These are phyloP conservation scores for Seiridium unicorne DNA, from an alignment of 2,329 filamentous ascomycete genomes.

Conservation along the genomic window DNA sequence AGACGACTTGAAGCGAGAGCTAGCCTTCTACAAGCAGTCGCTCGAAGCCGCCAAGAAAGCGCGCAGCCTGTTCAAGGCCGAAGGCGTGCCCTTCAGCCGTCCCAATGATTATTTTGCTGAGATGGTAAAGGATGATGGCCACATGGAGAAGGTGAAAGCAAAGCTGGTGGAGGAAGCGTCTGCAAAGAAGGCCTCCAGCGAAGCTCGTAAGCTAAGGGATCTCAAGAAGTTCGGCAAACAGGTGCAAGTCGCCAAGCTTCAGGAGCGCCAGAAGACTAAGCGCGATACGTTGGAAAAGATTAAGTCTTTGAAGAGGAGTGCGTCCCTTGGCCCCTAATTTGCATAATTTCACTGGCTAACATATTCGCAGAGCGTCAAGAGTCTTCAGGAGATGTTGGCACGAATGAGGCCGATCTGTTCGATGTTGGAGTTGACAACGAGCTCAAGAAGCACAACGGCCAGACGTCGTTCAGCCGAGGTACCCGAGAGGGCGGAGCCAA, in stretches of 20 bases:
- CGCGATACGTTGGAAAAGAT: slow-evolving; percentile 94
- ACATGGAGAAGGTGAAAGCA: slow-evolving; percentile 95
- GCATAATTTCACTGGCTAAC: neutral
- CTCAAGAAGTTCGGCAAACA: slow-evolving; percentile 99
- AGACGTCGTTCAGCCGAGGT: slow-evolving; percentile 27
- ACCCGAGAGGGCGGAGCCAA: slow-evolving; percentile 43
- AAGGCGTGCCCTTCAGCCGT: slow-evolving; percentile 81
- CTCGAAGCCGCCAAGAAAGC: slow-evolving; percentile 75
- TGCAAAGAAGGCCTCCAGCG: slow-evolving; percentile 85
- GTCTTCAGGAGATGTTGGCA: slow-evolving; percentile 57
- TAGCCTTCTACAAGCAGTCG: slow-evolving; percentile 90
- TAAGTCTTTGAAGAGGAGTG: slow-evolving; percentile 91
- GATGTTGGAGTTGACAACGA: slow-evolving; percentile 81
- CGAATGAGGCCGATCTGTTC: slow-evolving; percentile 83
- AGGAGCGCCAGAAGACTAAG: slow-evolving; percentile 92
- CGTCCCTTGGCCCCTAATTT: slow-evolving; percentile 34
- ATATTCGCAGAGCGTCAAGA: slow-evolving; percentile 73
- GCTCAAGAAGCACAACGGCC: slow-evolving; percentile 47
- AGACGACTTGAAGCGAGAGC: slow-evolving; percentile 88
- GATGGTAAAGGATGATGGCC: slow-evolving; percentile 98
- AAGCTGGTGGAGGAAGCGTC: slow-evolving; percentile 92
- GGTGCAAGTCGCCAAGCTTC: slow-evolving; percentile 92
- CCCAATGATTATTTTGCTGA: slow-evolving; percentile 97
- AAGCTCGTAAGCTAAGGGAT: slow-evolving; percentile 88
- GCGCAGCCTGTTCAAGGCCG: slow-evolving; percentile 72